These are phyloP conservation scores for Cytospora paraplurivora DNA, from an alignment of 2,329 filamentous ascomycete species.

Conservation along the genomic window DNA sequence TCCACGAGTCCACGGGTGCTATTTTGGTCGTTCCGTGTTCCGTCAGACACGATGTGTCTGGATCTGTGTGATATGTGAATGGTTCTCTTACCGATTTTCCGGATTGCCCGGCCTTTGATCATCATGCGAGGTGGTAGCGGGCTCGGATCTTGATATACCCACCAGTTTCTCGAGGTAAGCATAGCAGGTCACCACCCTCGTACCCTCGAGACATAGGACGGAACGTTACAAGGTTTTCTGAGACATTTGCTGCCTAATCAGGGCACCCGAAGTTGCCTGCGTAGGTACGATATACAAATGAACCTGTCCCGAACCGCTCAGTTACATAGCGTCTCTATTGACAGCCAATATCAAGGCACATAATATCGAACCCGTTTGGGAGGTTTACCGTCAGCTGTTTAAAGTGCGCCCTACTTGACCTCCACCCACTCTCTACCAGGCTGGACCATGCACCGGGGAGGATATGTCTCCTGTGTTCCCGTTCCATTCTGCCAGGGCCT, in stretches of 20 bases:
- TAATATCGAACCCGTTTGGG: too few relatives aligned
- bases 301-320: too few relatives aligned
- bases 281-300: too few relatives aligned
- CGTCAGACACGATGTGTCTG: not conserved
- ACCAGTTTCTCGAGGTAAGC: not conserved
- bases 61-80: not conserved
- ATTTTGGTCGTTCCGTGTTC: not conserved
- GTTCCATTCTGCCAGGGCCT: too few relatives aligned
- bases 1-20: not conserved
- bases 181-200: not conserved
- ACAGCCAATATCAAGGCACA: too few relatives aligned
- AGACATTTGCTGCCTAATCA: not conserved
- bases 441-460: too few relatives aligned
- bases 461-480: too few relatives aligned
- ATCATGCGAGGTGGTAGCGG: not conserved
- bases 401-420: too few relatives aligned
- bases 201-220: not conserved
- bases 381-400: too few relatives aligned
- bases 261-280: too few relatives aligned
- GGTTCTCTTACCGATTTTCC: not conserved
- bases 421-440: too few relatives aligned
- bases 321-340: too few relatives aligned
- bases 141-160: not conserved
- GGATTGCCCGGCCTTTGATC: not conserved
- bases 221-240: not conserved